A percentile compares a stretch with the other conserved stretches of the same genome.
These are phyloP conservation scores for Piromyces sp. DNA, from an alignment of 192 early-diverging fungal genomes.

Conservation along the genomic window DNA sequence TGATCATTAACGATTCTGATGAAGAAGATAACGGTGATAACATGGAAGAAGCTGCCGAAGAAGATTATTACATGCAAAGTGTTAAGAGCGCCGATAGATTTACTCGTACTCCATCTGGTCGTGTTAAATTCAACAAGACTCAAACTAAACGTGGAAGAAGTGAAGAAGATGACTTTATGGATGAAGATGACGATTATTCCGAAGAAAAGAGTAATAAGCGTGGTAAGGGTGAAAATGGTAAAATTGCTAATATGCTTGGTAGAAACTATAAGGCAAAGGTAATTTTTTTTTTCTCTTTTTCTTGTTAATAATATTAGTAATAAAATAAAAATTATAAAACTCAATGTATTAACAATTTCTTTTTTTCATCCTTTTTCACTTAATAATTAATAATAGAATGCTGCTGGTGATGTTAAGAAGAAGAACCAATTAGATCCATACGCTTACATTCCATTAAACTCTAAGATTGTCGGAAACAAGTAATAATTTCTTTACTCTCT, in stretches of 20 bases:
- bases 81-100: slow-evolving; percentile 64
- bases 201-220: neutral
- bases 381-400: slow-evolving; percentile 57
- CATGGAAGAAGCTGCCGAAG: slow-evolving; percentile 16
- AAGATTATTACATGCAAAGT: slow-evolving; percentile 76
- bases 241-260: slow-evolving; percentile 8
- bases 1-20: slow-evolving; percentile 61
- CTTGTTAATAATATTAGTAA: slow-evolving; percentile 9
- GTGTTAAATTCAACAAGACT: slow-evolving; percentile 77
- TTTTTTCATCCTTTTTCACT: too few species aligned
- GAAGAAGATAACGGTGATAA: slow-evolving; percentile 17
- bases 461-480: slow-evolving; percentile 45
- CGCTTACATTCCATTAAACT: slow-evolving; percentile 81
- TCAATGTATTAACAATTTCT: slow-evolving; percentile 62
- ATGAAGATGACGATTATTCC: slow-evolving; percentile 6
- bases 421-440: slow-evolving; percentile 77
- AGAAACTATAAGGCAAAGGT: slow-evolving; percentile 6
- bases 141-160: slow-evolving; percentile 15
- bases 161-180: slow-evolving; percentile 46
- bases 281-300: too few species aligned
- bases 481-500: neutral
- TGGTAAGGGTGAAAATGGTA: slow-evolving; percentile 7
- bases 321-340: slow-evolving; percentile 4
- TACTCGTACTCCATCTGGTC: slow-evolving; percentile 60
- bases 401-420: slow-evolving; percentile 80